phyloP scores from a whole-genome alignment of 139 green algal genomes.

The Zygnema cylindricum region DNA sequence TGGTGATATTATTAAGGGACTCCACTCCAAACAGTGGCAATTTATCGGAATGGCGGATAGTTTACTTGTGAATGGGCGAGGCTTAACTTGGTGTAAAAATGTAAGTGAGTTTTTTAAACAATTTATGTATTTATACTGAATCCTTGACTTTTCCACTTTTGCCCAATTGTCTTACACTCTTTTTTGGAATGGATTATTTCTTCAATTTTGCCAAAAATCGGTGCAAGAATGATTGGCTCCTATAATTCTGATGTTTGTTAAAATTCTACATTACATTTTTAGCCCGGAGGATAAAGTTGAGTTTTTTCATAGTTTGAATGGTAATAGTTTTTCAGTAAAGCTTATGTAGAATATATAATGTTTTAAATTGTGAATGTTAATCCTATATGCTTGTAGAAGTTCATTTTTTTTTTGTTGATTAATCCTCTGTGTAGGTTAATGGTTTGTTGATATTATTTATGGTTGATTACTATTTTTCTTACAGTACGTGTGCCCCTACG shows the following conservation, averaged over 20 bases:
- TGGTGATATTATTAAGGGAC: neutral
- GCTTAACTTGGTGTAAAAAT: neutral
- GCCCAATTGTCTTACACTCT: neutral
- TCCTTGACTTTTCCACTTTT: neutral
- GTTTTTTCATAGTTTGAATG: neutral
- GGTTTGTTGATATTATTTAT: too few species aligned
- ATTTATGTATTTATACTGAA: constrained; percentile 66
- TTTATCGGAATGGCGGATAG: neutral
- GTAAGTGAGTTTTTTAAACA: constrained; percentile 71
- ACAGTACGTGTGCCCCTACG: neutral
- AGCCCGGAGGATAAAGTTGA: neutral
- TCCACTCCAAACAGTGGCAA: neutral
- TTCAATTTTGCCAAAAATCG: too few species aligned
- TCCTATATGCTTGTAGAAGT: neutral
- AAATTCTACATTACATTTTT: neutral
- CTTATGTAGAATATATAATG: neutral
- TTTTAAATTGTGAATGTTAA: neutral
- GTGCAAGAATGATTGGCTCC: too few species aligned
- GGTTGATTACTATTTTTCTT: neutral
- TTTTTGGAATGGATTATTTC: too few species aligned
- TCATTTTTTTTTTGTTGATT: neutral
- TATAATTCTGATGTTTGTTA: neutral
- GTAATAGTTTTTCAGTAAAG: neutral
- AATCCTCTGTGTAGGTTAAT: too few species aligned
- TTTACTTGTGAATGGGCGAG: neutral